A percentile compares a stretch with the other conserved stretches of the same genome.
Evolutionary conservation across 345 rosid genomes (phyloP).

Genomic region (Brassica napus): DNA sequence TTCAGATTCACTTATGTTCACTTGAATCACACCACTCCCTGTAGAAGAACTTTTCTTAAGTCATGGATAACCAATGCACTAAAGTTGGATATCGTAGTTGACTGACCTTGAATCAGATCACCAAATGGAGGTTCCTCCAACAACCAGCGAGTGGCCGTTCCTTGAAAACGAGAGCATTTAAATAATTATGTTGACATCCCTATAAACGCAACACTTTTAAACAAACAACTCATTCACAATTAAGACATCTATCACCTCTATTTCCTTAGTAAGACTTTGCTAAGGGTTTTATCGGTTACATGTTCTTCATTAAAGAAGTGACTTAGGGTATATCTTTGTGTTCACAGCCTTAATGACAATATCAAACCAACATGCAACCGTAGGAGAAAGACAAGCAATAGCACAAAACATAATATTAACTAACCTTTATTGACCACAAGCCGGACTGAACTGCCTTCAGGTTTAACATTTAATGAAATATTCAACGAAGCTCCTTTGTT

Average conservation of each 20-base stretch:
- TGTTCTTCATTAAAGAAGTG: background rate
- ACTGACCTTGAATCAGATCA: constrained; percentile 59
- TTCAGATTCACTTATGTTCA: constrained; percentile 52
- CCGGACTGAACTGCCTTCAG: constrained; percentile 48
- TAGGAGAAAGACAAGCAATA: background rate
- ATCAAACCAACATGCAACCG: background rate
- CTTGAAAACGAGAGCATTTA: constrained; percentile 45
- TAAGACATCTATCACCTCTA: background rate
- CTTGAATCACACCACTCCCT: constrained; percentile 65
- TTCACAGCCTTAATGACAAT: background rate
- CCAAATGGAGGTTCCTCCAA: constrained; percentile 49
- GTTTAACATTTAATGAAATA: constrained; percentile 60
- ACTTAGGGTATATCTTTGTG: background rate
- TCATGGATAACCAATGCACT: constrained; percentile 16
- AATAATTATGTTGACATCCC: constrained; percentile 16
- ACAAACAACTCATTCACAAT: background rate
- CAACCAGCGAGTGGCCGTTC: constrained; percentile 46
- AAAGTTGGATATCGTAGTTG: constrained; percentile 28
- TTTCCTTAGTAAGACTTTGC: background rate
- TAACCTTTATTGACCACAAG: constrained; percentile 77
- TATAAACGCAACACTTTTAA: constrained; percentile 22
- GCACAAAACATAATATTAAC: background rate
- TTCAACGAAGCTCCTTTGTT: constrained; percentile 64
- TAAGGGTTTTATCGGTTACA: background rate
- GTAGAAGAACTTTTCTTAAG: constrained; percentile 23